Conservation (phyloP, 768 basidiomycete genomes). For the Crassisporium funariophilum region DNA sequence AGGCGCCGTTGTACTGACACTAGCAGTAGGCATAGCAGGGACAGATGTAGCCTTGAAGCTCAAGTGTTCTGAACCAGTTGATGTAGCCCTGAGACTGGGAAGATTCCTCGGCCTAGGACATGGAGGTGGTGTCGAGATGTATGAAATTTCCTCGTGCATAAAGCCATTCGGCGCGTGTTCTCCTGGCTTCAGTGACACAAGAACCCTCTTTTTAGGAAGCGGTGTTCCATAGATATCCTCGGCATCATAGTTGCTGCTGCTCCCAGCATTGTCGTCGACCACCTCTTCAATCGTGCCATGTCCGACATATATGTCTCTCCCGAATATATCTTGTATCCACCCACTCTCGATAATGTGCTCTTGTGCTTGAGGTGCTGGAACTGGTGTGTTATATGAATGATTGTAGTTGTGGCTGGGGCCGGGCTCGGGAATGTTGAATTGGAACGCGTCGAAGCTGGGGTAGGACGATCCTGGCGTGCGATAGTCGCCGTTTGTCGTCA, state of each 20-base stretch:
- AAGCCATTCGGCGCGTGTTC: conserved; percentile 11
- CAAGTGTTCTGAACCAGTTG: conserved; percentile 16
- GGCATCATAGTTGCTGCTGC: conserved; percentile 9
- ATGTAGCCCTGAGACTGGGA: conserved; percentile 26
- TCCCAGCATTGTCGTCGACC: conserved; percentile 21
- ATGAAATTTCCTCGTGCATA: conserved; percentile 12
- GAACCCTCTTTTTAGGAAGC: conserved; percentile 10
- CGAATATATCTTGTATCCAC: conserved; percentile 27
- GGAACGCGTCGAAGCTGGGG: no score
- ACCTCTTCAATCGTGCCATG: conserved; percentile 34
- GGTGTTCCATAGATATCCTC: conserved; percentile 18
- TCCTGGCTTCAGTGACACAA: conserved; percentile 8
- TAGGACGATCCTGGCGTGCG: conserved; percentile 15
- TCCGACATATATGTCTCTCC: conserved; percentile 22
- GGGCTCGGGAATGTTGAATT: conserved; percentile 14
- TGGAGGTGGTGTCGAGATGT: conserved; percentile 29
- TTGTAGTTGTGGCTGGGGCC: conserved; percentile 22
- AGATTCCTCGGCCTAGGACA: conserved; percentile 21
- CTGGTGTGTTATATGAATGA: no score
- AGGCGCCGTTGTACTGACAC: conserved; percentile 2
- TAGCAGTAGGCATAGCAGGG: conserved; percentile 4
- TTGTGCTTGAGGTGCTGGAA: conserved; percentile 11
- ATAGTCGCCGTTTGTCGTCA: conserved; percentile 14
- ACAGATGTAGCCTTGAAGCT: conserved; percentile 11
- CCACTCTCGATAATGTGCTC: conserved; percentile 23